phyloP scores from a whole-genome alignment of 495 filamentous ascomycete species.

The Trichoderma erinaceum region DNA sequence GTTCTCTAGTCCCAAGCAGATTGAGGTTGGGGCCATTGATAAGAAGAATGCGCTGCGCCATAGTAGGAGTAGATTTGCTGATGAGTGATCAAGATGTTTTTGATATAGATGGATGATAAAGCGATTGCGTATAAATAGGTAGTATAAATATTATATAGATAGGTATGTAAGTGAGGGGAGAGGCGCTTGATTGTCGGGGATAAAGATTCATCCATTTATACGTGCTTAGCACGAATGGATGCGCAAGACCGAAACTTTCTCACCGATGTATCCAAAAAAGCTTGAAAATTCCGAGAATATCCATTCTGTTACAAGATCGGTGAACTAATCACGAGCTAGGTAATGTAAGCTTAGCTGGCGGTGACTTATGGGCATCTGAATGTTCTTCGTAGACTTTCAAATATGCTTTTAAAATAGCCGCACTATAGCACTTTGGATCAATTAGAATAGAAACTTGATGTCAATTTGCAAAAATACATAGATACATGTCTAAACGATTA shows the following conservation, averaged over 20 bases:
- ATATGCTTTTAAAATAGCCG: too few relatives aligned
- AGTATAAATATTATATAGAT: neutral
- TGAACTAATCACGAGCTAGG: too few relatives aligned
- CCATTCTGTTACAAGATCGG: too few relatives aligned
- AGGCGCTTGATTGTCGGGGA: neutral
- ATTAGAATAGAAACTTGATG: neutral
- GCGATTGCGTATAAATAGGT: neutral
- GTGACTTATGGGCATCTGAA: too few relatives aligned
- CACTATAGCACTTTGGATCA: too few relatives aligned
- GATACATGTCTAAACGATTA: neutral
- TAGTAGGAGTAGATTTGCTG: slow-evolving; percentile 18
- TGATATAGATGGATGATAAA: neutral
- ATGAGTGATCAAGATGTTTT: neutral
- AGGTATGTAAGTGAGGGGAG: neutral
- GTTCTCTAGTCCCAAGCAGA: slow-evolving; percentile 67
- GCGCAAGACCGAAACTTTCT: too few relatives aligned
- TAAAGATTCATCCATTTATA: slow-evolving; percentile 2
- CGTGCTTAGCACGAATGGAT: too few relatives aligned
- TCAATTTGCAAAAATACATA: neutral
- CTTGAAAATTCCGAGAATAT: too few relatives aligned
- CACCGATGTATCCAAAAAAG: too few relatives aligned
- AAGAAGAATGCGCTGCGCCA: slow-evolving; percentile 57
- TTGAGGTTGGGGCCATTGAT: slow-evolving; percentile 79
- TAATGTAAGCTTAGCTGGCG: too few relatives aligned
- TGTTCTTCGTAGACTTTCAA: too few relatives aligned